phyloP scores from a whole-genome alignment of 129 eudicot genomes.

The Flaveria brownii region DNA sequence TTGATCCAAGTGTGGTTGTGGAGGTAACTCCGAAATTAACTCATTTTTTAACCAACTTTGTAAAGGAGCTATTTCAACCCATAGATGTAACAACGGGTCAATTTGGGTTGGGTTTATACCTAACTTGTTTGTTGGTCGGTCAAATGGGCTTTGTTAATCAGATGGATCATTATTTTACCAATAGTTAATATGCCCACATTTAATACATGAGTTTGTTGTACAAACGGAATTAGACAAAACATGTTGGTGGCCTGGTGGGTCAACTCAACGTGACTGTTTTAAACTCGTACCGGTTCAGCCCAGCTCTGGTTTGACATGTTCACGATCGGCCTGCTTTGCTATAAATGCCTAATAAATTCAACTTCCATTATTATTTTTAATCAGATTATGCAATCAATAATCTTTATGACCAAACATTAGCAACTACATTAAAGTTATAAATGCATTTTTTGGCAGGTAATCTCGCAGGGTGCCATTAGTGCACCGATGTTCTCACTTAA shows the following conservation, averaged over 20 bases:
- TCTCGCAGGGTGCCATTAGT: conserved; percentile 95
- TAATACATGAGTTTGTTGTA: neutral
- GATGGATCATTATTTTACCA: neutral
- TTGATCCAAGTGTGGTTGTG: conserved; percentile 85
- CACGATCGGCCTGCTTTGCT: neutral
- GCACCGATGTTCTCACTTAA: conserved; percentile 92
- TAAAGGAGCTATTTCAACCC: neutral
- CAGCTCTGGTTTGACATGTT: conserved; percentile 4
- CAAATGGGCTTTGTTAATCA: neutral
- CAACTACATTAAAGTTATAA: neutral
- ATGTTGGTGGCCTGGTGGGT: neutral
- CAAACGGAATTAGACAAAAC: neutral
- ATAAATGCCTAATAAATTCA: neutral
- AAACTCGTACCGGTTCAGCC: neutral
- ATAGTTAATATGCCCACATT: neutral
- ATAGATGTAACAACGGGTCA: neutral
- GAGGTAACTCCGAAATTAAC: conserved; percentile 51
- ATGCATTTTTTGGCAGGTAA: conserved; percentile 54
- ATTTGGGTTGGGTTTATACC: neutral
- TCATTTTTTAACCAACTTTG: too few relatives aligned
- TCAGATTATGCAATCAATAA: neutral
- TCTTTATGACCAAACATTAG: conserved; percentile 3
- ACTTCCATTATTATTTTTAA: conserved; percentile 2
- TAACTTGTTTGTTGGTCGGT: neutral
- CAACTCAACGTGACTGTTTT: neutral